Conservation (phyloP, 805 yeast genomes). For the Candida krabiensis region DNA sequence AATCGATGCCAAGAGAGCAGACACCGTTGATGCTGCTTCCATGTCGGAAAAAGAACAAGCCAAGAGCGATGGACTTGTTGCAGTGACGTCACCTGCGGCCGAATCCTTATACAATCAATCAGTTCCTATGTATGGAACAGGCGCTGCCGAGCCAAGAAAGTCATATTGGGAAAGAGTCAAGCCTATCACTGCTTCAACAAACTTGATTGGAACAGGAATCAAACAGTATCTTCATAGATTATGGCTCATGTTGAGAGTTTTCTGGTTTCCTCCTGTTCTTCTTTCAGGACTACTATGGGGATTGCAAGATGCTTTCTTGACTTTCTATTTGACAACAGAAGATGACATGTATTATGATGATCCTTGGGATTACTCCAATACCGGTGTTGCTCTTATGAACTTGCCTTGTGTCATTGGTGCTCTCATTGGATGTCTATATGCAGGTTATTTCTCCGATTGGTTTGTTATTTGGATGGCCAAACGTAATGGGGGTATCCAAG, state of each 20-base stretch:
- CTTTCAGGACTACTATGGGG: slow-evolving; percentile 79
- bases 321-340: slow-evolving; percentile 73
- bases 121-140: slow-evolving; percentile 29
- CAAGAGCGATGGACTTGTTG: slow-evolving; percentile 4
- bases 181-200: slow-evolving; percentile 55
- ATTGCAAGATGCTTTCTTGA: slow-evolving; percentile 70
- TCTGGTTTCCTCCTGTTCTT: slow-evolving; percentile 63
- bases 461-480: slow-evolving; percentile 63
- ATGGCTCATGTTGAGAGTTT: slow-evolving; percentile 50
- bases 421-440: slow-evolving; percentile 61
- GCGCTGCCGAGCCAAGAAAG: slow-evolving; percentile 41
- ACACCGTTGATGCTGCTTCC: not conserved
- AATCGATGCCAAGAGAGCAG: slow-evolving; percentile 26
- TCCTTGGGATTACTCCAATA: slow-evolving; percentile 66
- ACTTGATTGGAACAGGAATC: slow-evolving; percentile 62
- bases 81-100: slow-evolving; percentile 7
- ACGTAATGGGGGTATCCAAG: slow-evolving; percentile 58
- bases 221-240: slow-evolving; percentile 62
- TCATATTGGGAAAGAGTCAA: slow-evolving; percentile 48
- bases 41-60: slow-evolving; percentile 7
- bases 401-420: slow-evolving; percentile 70
- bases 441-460: slow-evolving; percentile 59
- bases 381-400: slow-evolving; percentile 74
- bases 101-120: slow-evolving; percentile 1
- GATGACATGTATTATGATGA: slow-evolving; percentile 63